phyloP scores from a whole-genome alignment of 2,329 filamentous ascomycete genomes.

The Didymella keratinophila region DNA sequence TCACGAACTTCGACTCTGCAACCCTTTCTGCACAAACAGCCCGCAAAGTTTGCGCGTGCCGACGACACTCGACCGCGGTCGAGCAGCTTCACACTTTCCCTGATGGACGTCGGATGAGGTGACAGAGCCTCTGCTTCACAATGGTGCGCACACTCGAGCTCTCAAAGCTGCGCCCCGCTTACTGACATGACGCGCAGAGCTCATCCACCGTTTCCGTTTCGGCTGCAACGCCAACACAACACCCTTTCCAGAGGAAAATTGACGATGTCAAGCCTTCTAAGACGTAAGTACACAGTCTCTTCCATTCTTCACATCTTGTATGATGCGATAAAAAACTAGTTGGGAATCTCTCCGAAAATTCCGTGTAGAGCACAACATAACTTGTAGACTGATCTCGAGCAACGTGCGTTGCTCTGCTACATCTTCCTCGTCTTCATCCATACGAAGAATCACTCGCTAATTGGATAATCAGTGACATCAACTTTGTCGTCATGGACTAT shows the following conservation, averaged over 20 bases:
- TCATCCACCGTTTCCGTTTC: constrained; percentile 78
- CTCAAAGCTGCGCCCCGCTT: constrained; percentile 15
- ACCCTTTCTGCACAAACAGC: constrained; percentile 33
- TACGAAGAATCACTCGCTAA: constrained; percentile 27
- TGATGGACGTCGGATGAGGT: constrained; percentile 50
- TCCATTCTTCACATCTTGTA: constrained; percentile 55
- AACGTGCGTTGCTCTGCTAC: constrained; percentile 26
- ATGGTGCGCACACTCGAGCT: constrained; percentile 42
- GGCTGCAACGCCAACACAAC: constrained; percentile 73
- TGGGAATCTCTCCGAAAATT: constrained; percentile 99
- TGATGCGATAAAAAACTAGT: constrained; percentile 84
- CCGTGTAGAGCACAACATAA: constrained; percentile 89
- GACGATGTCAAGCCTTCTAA: constrained; percentile 88
- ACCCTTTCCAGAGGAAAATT: constrained; percentile 81
- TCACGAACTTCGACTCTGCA: constrained; percentile 32
- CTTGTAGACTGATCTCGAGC: constrained; percentile 72
- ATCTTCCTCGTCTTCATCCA: constrained; percentile 1
- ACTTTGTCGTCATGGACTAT: constrained; percentile 94
- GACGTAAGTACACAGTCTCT: constrained; percentile 67
- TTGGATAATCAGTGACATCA: constrained; percentile 77
- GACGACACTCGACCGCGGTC: constrained; percentile 45
- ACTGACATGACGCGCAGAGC: constrained; percentile 49
- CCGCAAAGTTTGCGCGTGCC: constrained; percentile 42
- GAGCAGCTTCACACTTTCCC: constrained; percentile 36
- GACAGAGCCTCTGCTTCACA: constrained; percentile 40